Base-by-base conservation (phyloP, 31 red algal genomes). In the Odonthalia washingtoniensis region DNA sequence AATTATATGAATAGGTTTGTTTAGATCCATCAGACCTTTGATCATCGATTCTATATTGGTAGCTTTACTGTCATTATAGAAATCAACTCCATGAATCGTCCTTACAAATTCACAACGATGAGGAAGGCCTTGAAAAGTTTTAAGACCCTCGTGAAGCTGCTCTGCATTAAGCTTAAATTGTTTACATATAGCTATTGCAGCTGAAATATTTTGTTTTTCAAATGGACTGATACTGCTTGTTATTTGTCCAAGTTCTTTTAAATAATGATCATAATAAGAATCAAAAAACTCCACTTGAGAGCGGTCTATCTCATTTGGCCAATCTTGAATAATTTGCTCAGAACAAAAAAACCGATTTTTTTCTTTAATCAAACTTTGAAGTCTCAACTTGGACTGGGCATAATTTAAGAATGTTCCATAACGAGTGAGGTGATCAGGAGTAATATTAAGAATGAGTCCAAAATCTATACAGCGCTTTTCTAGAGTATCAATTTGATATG, bases 51-150 rank as follows among this genome's bases (percentile, higher is more conserved):
- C 38, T 41, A 76, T 31, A 45, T 76, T 76, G 30, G 72, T 76
- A 30, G 33, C 72, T 45, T 76, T 76, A 38, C 32, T 38, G 41
- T 76, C 72, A 41, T 76, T 76, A 40, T 43, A 45, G 72, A 38
- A 76, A 38, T 76, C 37, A 45, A 76, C 72, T 30, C 41, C 38
- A 76, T 34, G 32, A 45, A 76, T 76, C 38, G 27, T 41, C 30
- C 33, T 38, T 31, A 76, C 72, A 45, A 76, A 38, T 76, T 76
- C 72, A 39, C 33, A 39, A 30, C 72, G 72, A 41, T 76, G 72
- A 28, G 30, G 32, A 38, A 45, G 37, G 28, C 38, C 38, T 45
- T 40, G 27, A 45, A 43, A 76, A 38, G 72, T 38, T 45, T 30
- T 28, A 28, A 76, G 37, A 30, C 38, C 72, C 30, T 38, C 28